A percentile compares a stretch with the other conserved stretches of the same genome.
Evolutionary conservation across 805 yeast species (phyloP).

Genomic region (Jamesozyma jinghongensis): DNA sequence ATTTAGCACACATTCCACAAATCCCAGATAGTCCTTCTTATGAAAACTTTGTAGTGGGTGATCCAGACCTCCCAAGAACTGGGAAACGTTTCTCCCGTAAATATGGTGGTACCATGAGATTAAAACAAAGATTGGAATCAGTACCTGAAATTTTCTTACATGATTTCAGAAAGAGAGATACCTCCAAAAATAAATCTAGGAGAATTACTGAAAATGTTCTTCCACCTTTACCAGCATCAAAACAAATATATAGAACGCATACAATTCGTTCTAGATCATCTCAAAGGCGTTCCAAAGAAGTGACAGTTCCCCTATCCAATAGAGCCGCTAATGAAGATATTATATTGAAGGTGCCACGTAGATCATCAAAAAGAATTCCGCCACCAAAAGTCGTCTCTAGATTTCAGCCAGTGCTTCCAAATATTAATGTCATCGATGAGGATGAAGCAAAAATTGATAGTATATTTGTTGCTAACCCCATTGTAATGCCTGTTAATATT

Average conservation of each 20-base stretch:
- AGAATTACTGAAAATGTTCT: background rate
- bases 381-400: background rate
- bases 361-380: background rate
- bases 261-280: too few species aligned
- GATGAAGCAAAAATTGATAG: background rate
- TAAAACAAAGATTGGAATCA: conserved; percentile 24
- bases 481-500: background rate
- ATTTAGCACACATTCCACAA: conserved; percentile 21
- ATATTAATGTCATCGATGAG: background rate
- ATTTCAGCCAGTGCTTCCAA: background rate
- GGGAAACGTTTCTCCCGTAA: conserved; percentile 13
- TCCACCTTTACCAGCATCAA: too few species aligned
- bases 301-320: too few species aligned
- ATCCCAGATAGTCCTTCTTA: conserved; percentile 4
- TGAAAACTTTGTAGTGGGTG: background rate
- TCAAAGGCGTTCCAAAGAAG: too few species aligned
- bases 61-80: background rate
- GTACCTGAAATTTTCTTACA: conserved; percentile 27
- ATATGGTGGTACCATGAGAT: conserved; percentile 23
- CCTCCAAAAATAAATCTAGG: background rate
- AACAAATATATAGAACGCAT: too few species aligned
- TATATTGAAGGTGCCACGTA: too few species aligned
- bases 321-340: too few species aligned
- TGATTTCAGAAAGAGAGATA: conserved; percentile 13
- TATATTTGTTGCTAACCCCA: background rate